Conservation (phyloP, 179 eudicot species). For the Carnegiea gigantea region DNA sequence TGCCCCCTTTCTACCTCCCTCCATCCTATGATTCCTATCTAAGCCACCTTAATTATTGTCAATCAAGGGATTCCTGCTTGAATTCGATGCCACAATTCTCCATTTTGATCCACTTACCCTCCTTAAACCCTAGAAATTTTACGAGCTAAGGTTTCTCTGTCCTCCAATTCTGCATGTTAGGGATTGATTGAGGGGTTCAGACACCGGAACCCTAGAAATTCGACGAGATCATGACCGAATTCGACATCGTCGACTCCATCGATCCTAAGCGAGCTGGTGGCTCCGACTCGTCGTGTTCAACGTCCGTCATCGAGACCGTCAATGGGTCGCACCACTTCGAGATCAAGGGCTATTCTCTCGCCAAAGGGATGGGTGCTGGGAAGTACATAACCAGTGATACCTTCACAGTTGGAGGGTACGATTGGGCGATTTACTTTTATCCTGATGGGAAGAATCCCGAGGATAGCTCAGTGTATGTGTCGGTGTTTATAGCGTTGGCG, state of each 20-base stretch:
- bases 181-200: slow-evolving; percentile 30
- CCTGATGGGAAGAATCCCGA: slow-evolving; percentile 87
- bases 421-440: slow-evolving; percentile 92
- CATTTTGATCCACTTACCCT: neutral
- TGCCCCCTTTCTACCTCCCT: neutral
- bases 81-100: neutral
- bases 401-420: slow-evolving; percentile 73
- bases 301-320: slow-evolving; percentile 62
- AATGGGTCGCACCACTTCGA: slow-evolving; percentile 77
- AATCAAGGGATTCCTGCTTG: neutral
- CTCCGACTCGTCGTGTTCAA: slow-evolving; percentile 42
- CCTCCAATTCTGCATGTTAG: slow-evolving; percentile 22
- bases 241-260: neutral
- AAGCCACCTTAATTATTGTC: neutral
- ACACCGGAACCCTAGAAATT: slow-evolving; percentile 25
- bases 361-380: slow-evolving; percentile 86
- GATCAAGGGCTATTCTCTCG: slow-evolving; percentile 72
- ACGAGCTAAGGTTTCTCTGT: neutral
- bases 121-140: neutral
- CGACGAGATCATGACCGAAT: slow-evolving; percentile 41
- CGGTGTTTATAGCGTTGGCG: slow-evolving; percentile 77
- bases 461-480: slow-evolving; percentile 63
- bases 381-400: slow-evolving; percentile 66
- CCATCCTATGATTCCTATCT: neutral
- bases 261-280: slow-evolving; percentile 1